Evolutionary conservation across 257 asterid genomes (phyloP).

Genomic region (Fraxinus excelsior): DNA sequence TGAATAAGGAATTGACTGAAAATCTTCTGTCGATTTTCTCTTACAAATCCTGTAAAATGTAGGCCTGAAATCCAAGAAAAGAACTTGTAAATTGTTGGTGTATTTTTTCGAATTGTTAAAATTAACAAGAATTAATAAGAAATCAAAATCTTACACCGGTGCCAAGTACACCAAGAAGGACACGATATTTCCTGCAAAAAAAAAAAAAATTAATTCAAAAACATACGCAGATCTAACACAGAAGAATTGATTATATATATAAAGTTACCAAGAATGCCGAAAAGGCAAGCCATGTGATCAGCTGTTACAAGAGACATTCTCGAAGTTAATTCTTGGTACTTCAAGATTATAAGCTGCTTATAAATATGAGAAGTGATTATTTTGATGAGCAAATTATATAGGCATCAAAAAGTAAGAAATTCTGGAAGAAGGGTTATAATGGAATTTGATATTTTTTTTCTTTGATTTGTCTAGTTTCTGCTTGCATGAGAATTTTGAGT

Average conservation of each 20-base stretch:
- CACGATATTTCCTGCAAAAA: slow-evolving; percentile 58
- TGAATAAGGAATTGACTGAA: slow-evolving; percentile 71
- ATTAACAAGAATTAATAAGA: background rate
- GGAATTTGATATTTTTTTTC: slow-evolving; percentile 25
- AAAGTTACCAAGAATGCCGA: slow-evolving; percentile 71
- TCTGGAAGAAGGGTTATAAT: slow-evolving; percentile 14
- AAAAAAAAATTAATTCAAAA: background rate
- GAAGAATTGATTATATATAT: too few species aligned
- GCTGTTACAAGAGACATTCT: slow-evolving; percentile 44
- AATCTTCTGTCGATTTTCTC: slow-evolving; percentile 76
- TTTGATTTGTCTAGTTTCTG: slow-evolving; percentile 28
- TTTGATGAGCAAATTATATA: slow-evolving; percentile 36
- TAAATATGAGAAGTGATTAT: background rate
- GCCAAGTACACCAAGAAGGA: slow-evolving; percentile 87
- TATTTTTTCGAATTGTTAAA: background rate
- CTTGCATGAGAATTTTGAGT: background rate
- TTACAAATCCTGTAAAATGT: slow-evolving; percentile 59
- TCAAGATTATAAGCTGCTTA: slow-evolving; percentile 5
- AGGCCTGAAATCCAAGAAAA: slow-evolving; percentile 43
- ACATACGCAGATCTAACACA: background rate
- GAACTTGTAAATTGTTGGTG: background rate
- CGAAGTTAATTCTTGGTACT: slow-evolving; percentile 41
- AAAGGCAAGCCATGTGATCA: slow-evolving; percentile 37
- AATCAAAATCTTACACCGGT: slow-evolving; percentile 53
- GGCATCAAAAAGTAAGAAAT: slow-evolving; percentile 27